These are phyloP conservation scores for Solanum acaule DNA, from an alignment of 257 asterid species.

Conservation along the genomic window DNA sequence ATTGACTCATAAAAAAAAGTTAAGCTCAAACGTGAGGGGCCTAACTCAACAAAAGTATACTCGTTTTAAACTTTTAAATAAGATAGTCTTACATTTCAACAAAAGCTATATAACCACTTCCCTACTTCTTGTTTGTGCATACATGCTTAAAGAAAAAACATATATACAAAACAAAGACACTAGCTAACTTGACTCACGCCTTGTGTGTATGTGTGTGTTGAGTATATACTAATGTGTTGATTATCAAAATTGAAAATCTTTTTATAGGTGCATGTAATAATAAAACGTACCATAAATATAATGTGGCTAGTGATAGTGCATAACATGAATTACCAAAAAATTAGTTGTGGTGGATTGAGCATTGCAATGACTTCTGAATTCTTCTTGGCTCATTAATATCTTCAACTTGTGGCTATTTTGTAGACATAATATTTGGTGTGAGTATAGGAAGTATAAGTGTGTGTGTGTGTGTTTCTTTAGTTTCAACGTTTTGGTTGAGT, in stretches of 20 bases:
- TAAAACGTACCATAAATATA: not conserved
- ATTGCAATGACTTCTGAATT: not conserved
- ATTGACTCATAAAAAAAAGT: not conserved
- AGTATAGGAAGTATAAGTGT: not conserved
- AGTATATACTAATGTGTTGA: not conserved
- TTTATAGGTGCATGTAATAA: not conserved
- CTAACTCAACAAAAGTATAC: not conserved
- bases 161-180: not conserved
- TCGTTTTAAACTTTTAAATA: not conserved
- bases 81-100: not conserved
- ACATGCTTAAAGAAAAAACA: not conserved
- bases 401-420: not conserved
- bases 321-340: not conserved
- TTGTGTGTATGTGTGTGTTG: not conserved
- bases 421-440: not conserved
- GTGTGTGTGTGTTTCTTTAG: not conserved
- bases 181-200: not conserved
- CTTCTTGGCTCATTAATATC: not conserved
- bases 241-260: not conserved
- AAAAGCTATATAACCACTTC: not conserved
- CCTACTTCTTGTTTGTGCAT: not conserved
- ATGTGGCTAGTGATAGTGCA: not conserved
- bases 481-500: constrained; percentile 8
- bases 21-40: not conserved
- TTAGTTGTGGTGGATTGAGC: not conserved